Evolutionary conservation across 108 stramenopile species (phyloP).

Genomic region (Stephanodiscus triporus): DNA sequence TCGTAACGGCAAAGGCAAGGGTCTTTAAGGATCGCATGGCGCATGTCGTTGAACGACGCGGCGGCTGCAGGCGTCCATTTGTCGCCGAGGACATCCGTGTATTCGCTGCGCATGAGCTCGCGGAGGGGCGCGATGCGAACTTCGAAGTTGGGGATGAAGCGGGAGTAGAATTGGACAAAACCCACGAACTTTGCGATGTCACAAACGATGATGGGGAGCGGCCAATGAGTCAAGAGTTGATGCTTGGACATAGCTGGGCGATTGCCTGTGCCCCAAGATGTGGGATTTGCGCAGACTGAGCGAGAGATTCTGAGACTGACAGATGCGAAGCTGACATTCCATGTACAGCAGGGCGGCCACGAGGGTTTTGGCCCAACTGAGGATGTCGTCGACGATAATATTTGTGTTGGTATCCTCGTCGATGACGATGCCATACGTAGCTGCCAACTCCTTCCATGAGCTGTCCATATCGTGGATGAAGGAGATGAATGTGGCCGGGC

Average conservation of each 20-base stretch:
- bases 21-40: conserved; percentile 5
- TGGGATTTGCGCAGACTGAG: background rate
- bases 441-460: background rate
- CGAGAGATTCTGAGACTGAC: background rate
- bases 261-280: background rate
- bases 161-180: background rate
- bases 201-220: background rate
- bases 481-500: background rate
- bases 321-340: background rate
- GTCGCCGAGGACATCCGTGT: background rate
- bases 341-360: background rate
- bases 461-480: conserved; percentile 7
- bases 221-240: background rate
- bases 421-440: background rate
- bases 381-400: conserved; percentile 1
- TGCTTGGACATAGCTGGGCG: background rate
- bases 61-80: background rate
- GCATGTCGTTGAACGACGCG: background rate
- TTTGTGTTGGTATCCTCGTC: background rate
- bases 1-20: conserved; percentile 1
- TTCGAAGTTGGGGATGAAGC: background rate
- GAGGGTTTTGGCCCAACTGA: background rate
- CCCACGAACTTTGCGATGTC: background rate
- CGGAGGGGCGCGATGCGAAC: background rate
- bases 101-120: background rate